A percentile compares a stretch with the other conserved stretches of the same genome.
Evolutionary conservation across 1,139 yeast genomes (phyloP).

Genomic region (Pichia sp.): DNA sequence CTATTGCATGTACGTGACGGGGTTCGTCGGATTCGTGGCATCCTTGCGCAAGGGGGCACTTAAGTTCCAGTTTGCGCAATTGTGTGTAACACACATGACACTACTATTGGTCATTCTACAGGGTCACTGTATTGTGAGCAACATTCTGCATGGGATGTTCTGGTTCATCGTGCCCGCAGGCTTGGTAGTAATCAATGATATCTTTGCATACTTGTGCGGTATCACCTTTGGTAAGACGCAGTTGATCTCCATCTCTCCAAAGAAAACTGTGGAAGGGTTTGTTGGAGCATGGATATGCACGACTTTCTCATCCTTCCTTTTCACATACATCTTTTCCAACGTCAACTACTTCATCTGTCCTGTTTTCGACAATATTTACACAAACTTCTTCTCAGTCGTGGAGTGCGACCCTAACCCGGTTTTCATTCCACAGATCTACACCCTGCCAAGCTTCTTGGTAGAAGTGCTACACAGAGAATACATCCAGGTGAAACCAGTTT

Average conservation of each 20-base stretch:
- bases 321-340: conserved; percentile 61
- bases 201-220: conserved; percentile 95
- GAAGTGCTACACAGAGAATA: conserved; percentile 41
- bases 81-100: conserved; percentile 94
- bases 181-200: conserved; percentile 88
- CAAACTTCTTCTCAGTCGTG: conserved; percentile 53
- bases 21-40: conserved; percentile 85
- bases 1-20: conserved; percentile 79
- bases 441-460: conserved; percentile 66
- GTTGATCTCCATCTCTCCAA: conserved; percentile 89
- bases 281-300: conserved; percentile 98
- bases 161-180: conserved; percentile 95
- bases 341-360: conserved; percentile 86
- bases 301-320: conserved; percentile 62
- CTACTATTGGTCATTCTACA: conserved; percentile 86
- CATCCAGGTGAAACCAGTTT: conserved; percentile 74
- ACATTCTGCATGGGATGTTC: conserved; percentile 82
- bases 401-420: conserved; percentile 85
- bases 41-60: conserved; percentile 86
- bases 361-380: conserved; percentile 39
- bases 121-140: conserved; percentile 87
- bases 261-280: conserved; percentile 96
- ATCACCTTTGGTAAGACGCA: conserved; percentile 94
- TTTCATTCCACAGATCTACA: conserved; percentile 73
- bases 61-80: conserved; percentile 89